These are phyloP conservation scores for Galerina sulciceps DNA, from an alignment of 768 basidiomycete genomes.

Conservation along the genomic window DNA sequence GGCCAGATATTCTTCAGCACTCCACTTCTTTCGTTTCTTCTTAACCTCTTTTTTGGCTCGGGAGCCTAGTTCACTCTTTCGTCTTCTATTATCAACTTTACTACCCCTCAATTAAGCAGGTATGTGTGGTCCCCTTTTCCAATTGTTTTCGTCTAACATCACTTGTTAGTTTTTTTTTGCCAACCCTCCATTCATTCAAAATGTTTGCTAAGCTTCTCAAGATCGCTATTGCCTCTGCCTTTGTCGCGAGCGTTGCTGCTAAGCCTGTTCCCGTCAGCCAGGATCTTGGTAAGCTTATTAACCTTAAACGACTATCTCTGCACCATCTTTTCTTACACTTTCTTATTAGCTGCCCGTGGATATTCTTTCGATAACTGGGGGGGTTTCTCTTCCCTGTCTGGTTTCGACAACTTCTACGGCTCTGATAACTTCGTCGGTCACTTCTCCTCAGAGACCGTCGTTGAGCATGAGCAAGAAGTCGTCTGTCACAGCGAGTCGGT, in stretches of 20 bases:
- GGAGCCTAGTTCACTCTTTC: conserved; percentile 19
- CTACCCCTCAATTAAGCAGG: conserved; percentile 23
- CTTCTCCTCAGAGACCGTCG: conserved; percentile 30
- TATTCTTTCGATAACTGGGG: conserved; percentile 40
- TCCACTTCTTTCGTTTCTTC: conserved; percentile 11
- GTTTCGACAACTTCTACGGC: conserved; percentile 54
- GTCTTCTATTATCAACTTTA: conserved; percentile 27
- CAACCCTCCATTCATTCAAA: conserved; percentile 28
- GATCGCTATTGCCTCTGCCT: conserved; percentile 22
- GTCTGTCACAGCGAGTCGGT: conserved; percentile 42
- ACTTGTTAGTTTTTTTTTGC: conserved; percentile 16
- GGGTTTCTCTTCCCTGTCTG: conserved; percentile 36
- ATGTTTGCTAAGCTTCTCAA: conserved; percentile 39
- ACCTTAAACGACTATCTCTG: neutral
- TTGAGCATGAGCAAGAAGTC: conserved; percentile 31
- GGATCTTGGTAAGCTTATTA: conserved; percentile 11
- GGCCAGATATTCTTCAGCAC: conserved; percentile 10
- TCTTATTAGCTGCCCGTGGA: conserved; percentile 15
- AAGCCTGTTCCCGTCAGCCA: conserved; percentile 27
- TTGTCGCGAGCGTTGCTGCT: conserved; percentile 30
- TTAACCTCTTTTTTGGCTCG: conserved; percentile 28
- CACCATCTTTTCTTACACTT: neutral
- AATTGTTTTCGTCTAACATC: neutral
- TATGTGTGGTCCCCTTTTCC: neutral
- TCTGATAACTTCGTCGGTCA: conserved; percentile 43